Evolutionary conservation across 108 stramenopile genomes (phyloP), one percentile per base, ranked within the genome.

Genomic region (Parmales sp.): DNA sequence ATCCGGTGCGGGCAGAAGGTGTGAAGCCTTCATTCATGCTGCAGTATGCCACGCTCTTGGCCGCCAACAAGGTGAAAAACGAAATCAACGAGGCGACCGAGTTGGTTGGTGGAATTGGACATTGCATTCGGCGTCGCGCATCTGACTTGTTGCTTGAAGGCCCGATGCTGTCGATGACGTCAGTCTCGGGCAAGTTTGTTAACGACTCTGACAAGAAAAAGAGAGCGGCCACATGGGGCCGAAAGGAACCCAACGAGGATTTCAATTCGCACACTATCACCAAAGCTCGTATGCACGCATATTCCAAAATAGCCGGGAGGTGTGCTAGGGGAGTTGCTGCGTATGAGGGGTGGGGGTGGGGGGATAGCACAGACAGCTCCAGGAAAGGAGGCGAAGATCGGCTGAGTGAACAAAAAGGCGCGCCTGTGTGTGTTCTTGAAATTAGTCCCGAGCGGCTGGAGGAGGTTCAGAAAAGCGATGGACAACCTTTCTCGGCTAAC

Each of bases 11-110:
- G 46, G 23, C 16, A 34, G 3, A 11, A 13, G 54, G 13, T 60
- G 54, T 34, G 7, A 13, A 11, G 0, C 41, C 41, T 43, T 34
- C 29, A 5, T 60, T 19, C 54, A 60, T 60, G 54, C n/a, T 13
- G 8, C 54, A 60, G 54, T 60, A 60, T 34, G 54, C 54, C 11
- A 13, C n/a, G 11, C 13, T 60, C 31, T 34, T 60, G 26, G 54
- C 54, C 2, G 20, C 54, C 1, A 11, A 60, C 31, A 60, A 60
- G 54, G 54, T 60, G 31, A 16, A 19, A 20, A 16, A 26, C 4
- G 54, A 60, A 34, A 20, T 60, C 54, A 60, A 20, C 31, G 54
- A 60, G 28, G 54, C 54, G 16, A 60, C 54, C 54, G 54, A 60
- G 54, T 34, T 60, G 16, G 54, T 60, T 11, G 54, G 31, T 34